Percentiles rank a stretch among this genome's conserved stretches.
These are phyloP conservation scores for Amylocarpus encephaloides DNA, from an alignment of 2,329 filamentous ascomycete species.

Conservation along the genomic window DNA sequence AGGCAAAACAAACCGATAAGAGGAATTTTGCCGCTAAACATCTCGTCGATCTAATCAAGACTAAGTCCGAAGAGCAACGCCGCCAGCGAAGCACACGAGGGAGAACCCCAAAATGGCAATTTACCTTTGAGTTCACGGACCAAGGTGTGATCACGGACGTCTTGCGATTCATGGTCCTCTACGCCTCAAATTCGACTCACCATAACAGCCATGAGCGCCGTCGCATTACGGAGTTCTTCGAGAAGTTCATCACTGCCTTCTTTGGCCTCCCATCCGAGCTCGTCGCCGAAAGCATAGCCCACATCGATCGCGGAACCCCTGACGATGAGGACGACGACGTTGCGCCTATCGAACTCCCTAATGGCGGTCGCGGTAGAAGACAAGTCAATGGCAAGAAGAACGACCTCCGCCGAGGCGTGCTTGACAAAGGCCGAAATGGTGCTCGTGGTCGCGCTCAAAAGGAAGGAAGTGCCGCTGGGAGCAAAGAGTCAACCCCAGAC, in stretches of 20 bases:
- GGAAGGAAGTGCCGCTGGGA: slow-evolving; percentile 73
- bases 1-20: slow-evolving; percentile 85
- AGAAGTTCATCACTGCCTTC: slow-evolving; percentile 68
- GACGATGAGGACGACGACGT: slow-evolving; percentile 66
- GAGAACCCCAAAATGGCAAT: slow-evolving; percentile 63
- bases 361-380: slow-evolving; percentile 61
- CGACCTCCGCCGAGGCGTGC: slow-evolving; percentile 75
- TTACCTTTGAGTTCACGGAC: slow-evolving; percentile 67
- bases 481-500: slow-evolving; percentile 86
- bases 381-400: slow-evolving; percentile 62
- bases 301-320: slow-evolving; percentile 62
- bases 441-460: slow-evolving; percentile 66
- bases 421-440: slow-evolving; percentile 70
- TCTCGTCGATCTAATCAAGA: slow-evolving; percentile 83
- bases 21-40: slow-evolving; percentile 85
- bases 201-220: slow-evolving; percentile 68
- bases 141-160: slow-evolving; percentile 59
- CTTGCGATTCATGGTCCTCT: slow-evolving; percentile 57
- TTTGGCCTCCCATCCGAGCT: slow-evolving; percentile 68
- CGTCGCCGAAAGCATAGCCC: slow-evolving; percentile 59
- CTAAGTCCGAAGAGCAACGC: slow-evolving; percentile 85
- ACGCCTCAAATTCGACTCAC: slow-evolving; percentile 61
- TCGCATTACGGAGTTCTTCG: slow-evolving; percentile 68
- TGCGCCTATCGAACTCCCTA: slow-evolving; percentile 62
- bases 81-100: slow-evolving; percentile 60